These are phyloP conservation scores for Ochetophila trinervis DNA, from an alignment of 306 rosid species.

Conservation along the genomic window DNA sequence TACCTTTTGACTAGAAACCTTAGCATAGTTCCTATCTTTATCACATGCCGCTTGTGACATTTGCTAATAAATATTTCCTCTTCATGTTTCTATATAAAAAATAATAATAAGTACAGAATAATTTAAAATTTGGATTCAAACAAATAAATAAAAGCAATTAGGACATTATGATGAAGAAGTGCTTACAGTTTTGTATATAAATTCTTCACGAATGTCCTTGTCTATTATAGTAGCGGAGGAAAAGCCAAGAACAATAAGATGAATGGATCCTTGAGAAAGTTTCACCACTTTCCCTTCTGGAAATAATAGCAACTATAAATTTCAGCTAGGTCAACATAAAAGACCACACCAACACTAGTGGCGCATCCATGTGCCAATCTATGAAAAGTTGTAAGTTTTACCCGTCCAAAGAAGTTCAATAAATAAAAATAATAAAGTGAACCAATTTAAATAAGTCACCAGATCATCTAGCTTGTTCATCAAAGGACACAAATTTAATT, in stretches of 20 bases:
- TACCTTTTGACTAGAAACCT: slow-evolving; percentile 81
- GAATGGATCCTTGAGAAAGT: slow-evolving; percentile 61
- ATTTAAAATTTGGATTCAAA: neutral
- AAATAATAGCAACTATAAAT: slow-evolving; percentile 13
- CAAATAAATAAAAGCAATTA: neutral
- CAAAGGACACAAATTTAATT: too few species aligned
- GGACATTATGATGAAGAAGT: slow-evolving; percentile 9
- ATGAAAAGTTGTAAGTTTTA: neutral
- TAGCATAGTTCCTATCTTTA: slow-evolving; percentile 70
- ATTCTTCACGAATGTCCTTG: slow-evolving; percentile 63
- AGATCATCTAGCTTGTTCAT: too few species aligned
- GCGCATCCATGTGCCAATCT: neutral
- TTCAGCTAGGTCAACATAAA: slow-evolving; percentile 17
- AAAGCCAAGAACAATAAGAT: slow-evolving; percentile 76
- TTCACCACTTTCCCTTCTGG: slow-evolving; percentile 85
- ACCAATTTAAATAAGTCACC: neutral
- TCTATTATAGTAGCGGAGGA: slow-evolving; percentile 53
- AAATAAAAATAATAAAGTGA: neutral
- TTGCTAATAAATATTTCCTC: slow-evolving; percentile 61
- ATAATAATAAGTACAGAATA: slow-evolving; percentile 15
- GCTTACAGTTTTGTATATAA: slow-evolving; percentile 51
- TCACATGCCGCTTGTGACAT: slow-evolving; percentile 65
- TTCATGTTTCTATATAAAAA: slow-evolving; percentile 58
- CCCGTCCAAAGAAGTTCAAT: neutral
- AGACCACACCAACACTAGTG: neutral